Conservation (phyloP, 257 asterid genomes). For the Solanum chaucha region DNA sequence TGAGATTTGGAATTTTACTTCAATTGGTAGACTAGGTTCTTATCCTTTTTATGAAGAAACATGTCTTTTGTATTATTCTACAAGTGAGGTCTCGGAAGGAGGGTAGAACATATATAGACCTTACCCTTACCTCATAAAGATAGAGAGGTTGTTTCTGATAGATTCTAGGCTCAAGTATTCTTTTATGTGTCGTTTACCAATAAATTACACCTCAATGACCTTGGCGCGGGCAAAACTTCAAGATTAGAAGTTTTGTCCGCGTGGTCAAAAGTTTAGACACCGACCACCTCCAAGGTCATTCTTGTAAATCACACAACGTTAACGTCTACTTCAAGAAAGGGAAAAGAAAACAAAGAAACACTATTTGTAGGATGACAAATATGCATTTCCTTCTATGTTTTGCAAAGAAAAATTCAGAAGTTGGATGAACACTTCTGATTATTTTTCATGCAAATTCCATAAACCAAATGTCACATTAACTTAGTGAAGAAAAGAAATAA, state of each 20-base stretch:
- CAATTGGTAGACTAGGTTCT: neutral
- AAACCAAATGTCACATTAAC: neutral
- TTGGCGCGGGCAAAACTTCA: neutral
- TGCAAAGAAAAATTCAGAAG: neutral
- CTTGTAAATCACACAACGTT: neutral
- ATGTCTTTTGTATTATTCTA: neutral
- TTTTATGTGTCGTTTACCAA: neutral
- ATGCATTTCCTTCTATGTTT: neutral
- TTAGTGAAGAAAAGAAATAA: neutral
- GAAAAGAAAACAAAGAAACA: neutral
- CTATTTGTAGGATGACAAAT: neutral
- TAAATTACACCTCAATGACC: neutral
- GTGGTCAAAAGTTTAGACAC: neutral
- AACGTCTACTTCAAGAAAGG: neutral
- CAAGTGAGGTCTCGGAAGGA: too few species aligned
- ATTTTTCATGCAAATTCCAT: neutral
- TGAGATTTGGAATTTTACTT: neutral
- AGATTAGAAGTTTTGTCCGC: neutral
- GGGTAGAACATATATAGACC: too few species aligned
- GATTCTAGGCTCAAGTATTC: neutral
- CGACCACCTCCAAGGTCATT: neutral
- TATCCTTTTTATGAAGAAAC: neutral
- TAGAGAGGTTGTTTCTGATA: neutral
- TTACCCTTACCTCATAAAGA: neutral
- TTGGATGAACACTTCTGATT: neutral